Evolutionary conservation across 768 basidiomycete genomes (phyloP).

Genomic region (Suillus alpinus): DNA sequence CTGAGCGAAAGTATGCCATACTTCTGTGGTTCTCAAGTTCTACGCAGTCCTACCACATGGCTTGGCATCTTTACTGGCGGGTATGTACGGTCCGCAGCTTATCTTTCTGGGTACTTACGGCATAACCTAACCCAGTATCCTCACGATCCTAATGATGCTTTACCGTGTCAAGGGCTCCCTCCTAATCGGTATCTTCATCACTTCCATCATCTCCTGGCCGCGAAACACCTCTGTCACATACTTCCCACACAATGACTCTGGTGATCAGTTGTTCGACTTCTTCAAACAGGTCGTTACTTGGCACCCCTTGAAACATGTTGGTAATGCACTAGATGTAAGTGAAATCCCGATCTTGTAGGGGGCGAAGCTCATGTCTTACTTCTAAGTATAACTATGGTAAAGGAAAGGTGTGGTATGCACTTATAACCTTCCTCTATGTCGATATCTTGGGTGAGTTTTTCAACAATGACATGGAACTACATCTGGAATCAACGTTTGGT

Average conservation of each 20-base stretch:
- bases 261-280: slow-evolving; percentile 74
- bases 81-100: slow-evolving; percentile 35
- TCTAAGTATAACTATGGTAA: slow-evolving; percentile 52
- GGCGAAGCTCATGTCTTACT: slow-evolving; percentile 7
- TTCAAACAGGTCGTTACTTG: slow-evolving; percentile 85
- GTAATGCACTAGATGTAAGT: slow-evolving; percentile 68
- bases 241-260: slow-evolving; percentile 70
- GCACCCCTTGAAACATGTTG: slow-evolving; percentile 57
- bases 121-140: slow-evolving; percentile 41
- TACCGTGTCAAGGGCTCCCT: slow-evolving; percentile 84
- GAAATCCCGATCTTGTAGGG: neutral
- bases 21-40: slow-evolving; percentile 62
- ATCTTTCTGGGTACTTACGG: slow-evolving; percentile 6
- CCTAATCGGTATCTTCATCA: slow-evolving; percentile 78
- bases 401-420: slow-evolving; percentile 82
- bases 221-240: slow-evolving; percentile 77
- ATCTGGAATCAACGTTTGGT: neutral
- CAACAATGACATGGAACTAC: slow-evolving; percentile 11
- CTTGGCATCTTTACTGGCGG: slow-evolving; percentile 85
- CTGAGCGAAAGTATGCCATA: slow-evolving; percentile 41
- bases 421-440: slow-evolving; percentile 87
- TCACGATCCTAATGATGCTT: slow-evolving; percentile 78
- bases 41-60: slow-evolving; percentile 81
- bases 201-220: slow-evolving; percentile 87
- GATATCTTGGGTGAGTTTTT: slow-evolving; percentile 64